Base-by-base conservation (phyloP, 441 rosid genomes). In the Arabidopsis hybrid region DNA sequence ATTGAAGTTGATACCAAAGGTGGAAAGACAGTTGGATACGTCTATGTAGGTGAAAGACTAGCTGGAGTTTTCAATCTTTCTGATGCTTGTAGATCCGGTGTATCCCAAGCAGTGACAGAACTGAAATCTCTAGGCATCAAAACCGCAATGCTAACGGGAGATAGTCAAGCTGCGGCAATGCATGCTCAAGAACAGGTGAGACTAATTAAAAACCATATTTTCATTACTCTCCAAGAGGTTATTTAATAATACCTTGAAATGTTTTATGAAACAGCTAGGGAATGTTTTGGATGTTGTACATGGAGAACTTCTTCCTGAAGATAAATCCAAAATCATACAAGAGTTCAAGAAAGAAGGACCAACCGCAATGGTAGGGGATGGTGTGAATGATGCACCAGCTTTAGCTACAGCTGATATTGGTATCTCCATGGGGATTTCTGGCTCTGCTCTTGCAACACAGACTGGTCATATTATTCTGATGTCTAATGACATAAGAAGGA, bases 401-500 rank as follows among this genome's bases (percentile, higher is more conserved):
- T 81, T 95, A 69, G 98, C 97, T 16, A 85, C 84, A 16, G 92
- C 98, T 2, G 88, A 93, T 74, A 86, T 92, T 31, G 98, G 99
- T 9, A 92, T 95, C 55, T 95, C 99, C 0, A 92, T 95, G 99
- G 98, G 97, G 0, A 68, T 95, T 56, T 93, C 99, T 0, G 95
- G 98, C 60, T 95, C 97, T 0, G 96, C 99, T 0, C 93, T 91
- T 47, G 96, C 98, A 6, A 90, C 86, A 0, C 92, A 95, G 76
- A 91, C 98, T 0, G 95, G 96, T 18, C 81, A 88, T 16, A 70
- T 90, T 3, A 86, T 95, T 78, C 86, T 91, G 0, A 91, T 95
- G 98, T 89, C 98, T 0, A 95, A 90, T 62, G 99, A 95, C 63
- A 84, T 93, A 0, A 80, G 95, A 69, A 88, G 89, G 75, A 85